These are phyloP conservation scores for Crithidia fasciculata DNA, from an alignment of 208 protist genomes.

Conservation along the genomic window DNA sequence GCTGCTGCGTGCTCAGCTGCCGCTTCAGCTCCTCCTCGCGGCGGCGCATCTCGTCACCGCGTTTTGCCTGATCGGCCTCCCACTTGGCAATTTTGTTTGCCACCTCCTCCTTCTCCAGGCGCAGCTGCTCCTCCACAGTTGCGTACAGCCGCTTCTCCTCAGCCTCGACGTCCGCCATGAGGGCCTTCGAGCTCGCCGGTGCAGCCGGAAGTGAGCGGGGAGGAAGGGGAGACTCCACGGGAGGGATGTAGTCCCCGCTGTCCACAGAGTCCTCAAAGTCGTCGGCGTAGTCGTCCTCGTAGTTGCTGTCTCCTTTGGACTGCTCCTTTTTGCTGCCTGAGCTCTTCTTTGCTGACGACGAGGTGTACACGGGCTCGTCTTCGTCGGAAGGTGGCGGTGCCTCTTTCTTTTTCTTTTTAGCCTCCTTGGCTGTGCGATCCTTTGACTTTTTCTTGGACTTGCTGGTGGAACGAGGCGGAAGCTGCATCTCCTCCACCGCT, in stretches of 20 bases:
- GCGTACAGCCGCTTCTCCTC: constrained; percentile 29
- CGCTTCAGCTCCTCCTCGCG: constrained; percentile 43
- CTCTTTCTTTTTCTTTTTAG: constrained; percentile 36
- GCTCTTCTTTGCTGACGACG: constrained; percentile 28
- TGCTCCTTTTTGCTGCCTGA: constrained; percentile 15
- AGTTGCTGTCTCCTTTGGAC: constrained; percentile 10
- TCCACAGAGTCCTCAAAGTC: constrained; percentile 44
- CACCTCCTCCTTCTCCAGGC: constrained; percentile 40
- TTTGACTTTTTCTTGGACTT: constrained; percentile 45
- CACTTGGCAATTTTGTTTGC: constrained; percentile 42
- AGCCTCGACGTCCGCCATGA: constrained; percentile 25
- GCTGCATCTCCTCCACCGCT: constrained; percentile 20
- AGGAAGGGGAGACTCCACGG: constrained; percentile 15
- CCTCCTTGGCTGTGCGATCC: constrained; percentile 19
- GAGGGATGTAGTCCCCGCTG: constrained; percentile 62
- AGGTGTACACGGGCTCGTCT: constrained; percentile 10
- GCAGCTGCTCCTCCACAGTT: constrained; percentile 30
- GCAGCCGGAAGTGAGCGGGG: constrained; percentile 1
- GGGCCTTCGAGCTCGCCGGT: constrained; percentile 9
- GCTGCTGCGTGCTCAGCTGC: constrained; percentile 35
- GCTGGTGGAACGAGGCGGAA: constrained; percentile 14
- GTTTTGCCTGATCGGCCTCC: constrained; percentile 38
- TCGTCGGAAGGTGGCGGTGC: constrained; percentile 7
- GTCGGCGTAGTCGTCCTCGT: constrained; percentile 47
- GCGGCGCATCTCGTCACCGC: constrained; percentile 46